Conservation (phyloP, 495 filamentous ascomycete genomes). For the Xylaria acuta region DNA sequence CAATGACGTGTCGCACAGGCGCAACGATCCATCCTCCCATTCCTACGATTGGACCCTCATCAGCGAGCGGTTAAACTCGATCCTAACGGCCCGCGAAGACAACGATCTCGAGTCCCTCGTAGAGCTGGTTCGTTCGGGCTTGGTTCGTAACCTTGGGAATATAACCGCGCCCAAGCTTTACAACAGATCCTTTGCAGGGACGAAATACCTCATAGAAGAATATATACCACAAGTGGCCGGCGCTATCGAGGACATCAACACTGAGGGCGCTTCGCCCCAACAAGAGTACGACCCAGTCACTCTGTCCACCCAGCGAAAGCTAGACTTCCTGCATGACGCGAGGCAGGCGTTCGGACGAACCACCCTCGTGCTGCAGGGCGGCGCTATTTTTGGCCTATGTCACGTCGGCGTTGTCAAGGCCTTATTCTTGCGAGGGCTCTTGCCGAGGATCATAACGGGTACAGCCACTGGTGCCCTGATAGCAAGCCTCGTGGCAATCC, state of each 20-base stretch:
- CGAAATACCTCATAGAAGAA: slow-evolving; percentile 88
- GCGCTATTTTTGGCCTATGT: slow-evolving; percentile 89
- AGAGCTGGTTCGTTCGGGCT: slow-evolving; percentile 81
- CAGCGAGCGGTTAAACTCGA: slow-evolving; percentile 71
- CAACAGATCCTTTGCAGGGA: slow-evolving; percentile 85
- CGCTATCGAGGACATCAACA: slow-evolving; percentile 77
- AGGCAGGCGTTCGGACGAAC: slow-evolving; percentile 88
- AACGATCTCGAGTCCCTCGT: slow-evolving; percentile 77
- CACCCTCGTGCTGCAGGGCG: slow-evolving; percentile 87
- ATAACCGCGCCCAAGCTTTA: slow-evolving; percentile 86
- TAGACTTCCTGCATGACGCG: slow-evolving; percentile 88
- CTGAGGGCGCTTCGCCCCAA: slow-evolving; percentile 35
- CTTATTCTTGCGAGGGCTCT: slow-evolving; percentile 78
- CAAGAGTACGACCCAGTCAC: slow-evolving; percentile 49
- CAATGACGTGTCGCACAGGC: slow-evolving; percentile 53
- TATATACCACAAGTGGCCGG: slow-evolving; percentile 85
- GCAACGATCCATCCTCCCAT: slow-evolving; percentile 78
- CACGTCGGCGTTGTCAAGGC: slow-evolving; percentile 93
- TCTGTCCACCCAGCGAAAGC: slow-evolving; percentile 82
- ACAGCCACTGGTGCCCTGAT: slow-evolving; percentile 91
- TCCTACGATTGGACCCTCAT: slow-evolving; percentile 93
- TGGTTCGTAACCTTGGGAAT: slow-evolving; percentile 90
- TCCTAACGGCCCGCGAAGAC: slow-evolving; percentile 75
- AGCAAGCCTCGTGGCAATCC: slow-evolving; percentile 86
- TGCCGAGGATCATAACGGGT: slow-evolving; percentile 90